These are phyloP conservation scores for Neurospora sublineolata DNA, from an alignment of 495 filamentous ascomycete species.

Conservation along the genomic window DNA sequence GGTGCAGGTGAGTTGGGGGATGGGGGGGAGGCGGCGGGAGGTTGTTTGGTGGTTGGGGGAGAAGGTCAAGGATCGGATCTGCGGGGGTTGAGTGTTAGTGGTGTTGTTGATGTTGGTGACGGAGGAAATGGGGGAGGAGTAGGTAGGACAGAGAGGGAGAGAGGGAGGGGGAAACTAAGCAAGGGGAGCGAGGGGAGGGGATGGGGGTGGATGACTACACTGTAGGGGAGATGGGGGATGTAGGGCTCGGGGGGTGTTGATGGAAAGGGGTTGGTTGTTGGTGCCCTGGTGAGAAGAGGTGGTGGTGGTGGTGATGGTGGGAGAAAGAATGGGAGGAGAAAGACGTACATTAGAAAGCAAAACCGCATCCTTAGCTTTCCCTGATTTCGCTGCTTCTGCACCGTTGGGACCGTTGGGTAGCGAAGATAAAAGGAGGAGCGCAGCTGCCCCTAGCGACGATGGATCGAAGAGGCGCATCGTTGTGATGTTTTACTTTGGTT, in stretches of 20 bases:
- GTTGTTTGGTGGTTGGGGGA: slow-evolving; percentile 44
- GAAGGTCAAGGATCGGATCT: slow-evolving; percentile 68
- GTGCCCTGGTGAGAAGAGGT: background rate
- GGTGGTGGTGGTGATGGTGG: background rate
- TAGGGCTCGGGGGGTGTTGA: too few species aligned
- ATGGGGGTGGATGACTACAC: too few species aligned
- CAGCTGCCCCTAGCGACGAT: background rate
- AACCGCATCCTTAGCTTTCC: background rate
- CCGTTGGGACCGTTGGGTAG: background rate
- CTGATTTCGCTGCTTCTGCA: background rate
- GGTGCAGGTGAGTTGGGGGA: slow-evolving; percentile 81
- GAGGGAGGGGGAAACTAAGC: too few species aligned
- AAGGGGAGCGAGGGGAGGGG: too few species aligned
- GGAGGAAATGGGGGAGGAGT: too few species aligned
- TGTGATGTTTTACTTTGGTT: background rate
- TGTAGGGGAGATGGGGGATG: too few species aligned
- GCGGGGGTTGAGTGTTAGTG: too few species aligned
- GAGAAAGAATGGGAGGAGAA: background rate
- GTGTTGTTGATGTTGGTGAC: background rate
- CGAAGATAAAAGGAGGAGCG: background rate
- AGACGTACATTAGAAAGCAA: background rate
- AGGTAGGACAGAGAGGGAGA: background rate
- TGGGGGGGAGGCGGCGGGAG: slow-evolving; percentile 61
- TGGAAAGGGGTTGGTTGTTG: too few species aligned
- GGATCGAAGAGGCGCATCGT: background rate